Evolutionary conservation across 2,329 filamentous ascomycete genomes (phyloP), one percentile per base, ranked within the genome.

Genomic region (Aureobasidium namibiae): DNA sequence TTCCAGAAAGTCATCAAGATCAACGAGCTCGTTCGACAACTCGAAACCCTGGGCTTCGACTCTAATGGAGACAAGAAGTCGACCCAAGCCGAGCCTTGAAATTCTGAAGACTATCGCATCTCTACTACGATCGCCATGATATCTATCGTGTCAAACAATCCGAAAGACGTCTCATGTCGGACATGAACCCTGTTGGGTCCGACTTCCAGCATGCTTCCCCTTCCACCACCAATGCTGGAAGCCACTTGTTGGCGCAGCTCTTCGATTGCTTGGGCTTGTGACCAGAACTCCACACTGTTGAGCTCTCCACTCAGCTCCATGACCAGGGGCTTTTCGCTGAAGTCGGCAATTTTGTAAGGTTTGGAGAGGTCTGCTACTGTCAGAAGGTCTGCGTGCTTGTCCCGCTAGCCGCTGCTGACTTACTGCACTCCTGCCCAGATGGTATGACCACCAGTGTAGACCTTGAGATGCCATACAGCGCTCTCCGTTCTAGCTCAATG

Each of bases 1-100:
- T 87, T 97, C 64, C 91, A 92, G 66, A 99, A 99, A 77, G 90
- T 99, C 59, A 95, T 96, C 72, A 95, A 94, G 74, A 96, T 99
- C 71, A 90, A 90, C 63, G 94, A 99, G 76, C 81, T 99, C 53
- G 86, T 96, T 60, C 83, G 91, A 13, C 92, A 97, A 71, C 76
- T 99, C 59, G 89, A 95, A 67, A 81, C 83, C 2, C 78, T 99
- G 29, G 92, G 92, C 0, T 90, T 97, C 63, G 88, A 95, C 71
- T 75, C 82, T 1, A 88, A 95, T 10, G 90, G 87, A 2, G 88
- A 92, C 62, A 81, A 79, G 66, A 80, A 81, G 3, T 44, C 53
- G 7, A 50, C 26, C 45, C 57, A 63, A 16, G 14, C 41, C 33
- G 42, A 60, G 2, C 23, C 33, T 8, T 48, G 44, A 48, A 21